Base-by-base conservation (phyloP, 1,284 basidiomycete species). In the Trichosporon sp. region DNA sequence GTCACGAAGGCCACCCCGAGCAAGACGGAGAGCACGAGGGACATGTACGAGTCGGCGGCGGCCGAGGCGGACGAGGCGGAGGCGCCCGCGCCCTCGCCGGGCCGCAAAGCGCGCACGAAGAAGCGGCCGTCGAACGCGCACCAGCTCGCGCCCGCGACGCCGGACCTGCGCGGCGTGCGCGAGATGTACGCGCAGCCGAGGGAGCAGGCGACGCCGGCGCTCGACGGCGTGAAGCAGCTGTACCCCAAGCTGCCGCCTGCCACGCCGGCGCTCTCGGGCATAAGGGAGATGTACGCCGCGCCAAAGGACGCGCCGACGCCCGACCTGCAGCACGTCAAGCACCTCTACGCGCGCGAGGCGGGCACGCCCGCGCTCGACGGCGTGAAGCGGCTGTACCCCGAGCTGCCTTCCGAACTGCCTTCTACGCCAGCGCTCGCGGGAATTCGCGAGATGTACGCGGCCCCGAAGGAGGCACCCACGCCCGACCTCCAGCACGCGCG, bases 201-300 rank as follows among this genome's bases (percentile, higher is more conserved):
- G 13, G 67, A 29, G 31, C 62, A 70, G 3, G 51, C 67, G 1
- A 79, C 76, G 21, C 77, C 77, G 2, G 63, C n/a, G 8, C 72
- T 77, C 25, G 44, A 56, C 9, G 77, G 77, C 3, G 66, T 77
- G 58, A 73, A 64, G 58, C 51, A 70, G 31, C 75, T 80, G 75
- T 77, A 75, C 51, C 47, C 34, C 35, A 62, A 70, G n/a, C 47
- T 23, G 7, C 23, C 47, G 1, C 21, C 56, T 13, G 27, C 56
- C 6, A 60, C 56, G 29, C 56, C 27, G 9, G 56, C 56, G 3
- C 31, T 60, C 29, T 7, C n/a, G 5, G 44, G 44, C 3, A n/a
- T 65, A 27, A 35, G 15, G 25, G 25, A 58, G 25, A 13, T 58
- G 53, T 58, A 29, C 53, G 53, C 53, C 9, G 64, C 12, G 31